Base-by-base conservation (phyloP, 1,139 yeast genomes). In the Suhomyces chickasaworum region DNA sequence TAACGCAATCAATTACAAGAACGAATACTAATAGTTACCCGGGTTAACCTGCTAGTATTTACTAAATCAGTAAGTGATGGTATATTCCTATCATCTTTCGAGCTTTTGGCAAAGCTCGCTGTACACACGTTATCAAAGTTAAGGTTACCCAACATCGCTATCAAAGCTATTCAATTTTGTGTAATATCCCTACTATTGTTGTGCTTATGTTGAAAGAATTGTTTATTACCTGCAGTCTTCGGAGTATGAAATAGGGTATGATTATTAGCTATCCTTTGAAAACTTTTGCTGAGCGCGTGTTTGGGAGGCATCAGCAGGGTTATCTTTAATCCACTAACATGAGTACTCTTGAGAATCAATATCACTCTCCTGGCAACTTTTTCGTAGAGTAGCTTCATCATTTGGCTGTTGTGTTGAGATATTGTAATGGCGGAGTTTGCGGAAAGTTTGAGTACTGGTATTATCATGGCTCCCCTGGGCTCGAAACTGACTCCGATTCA, bases 161-260 rank as follows among this genome's bases (percentile, higher is more conserved):
- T 13, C 25, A 21, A 13, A 35, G 18, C 17, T 13, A 13, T 35
- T 21, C 13, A 16, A 27, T 20, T 32, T 42, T 37, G 41, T 42
- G 45, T 31, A 34, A 36, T 33, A 37, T 37, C 40, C 37, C 45
- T 35, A 20, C 8, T 18, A 37, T 36, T 42, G 37, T 42, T 42
- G 27, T 30, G n/a, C 2, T 34, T 29, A 13, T 27, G 27, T 8
- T 21, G 31, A 31, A 33, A 17, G 27, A 31, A 39, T 39, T 40
- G 37, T 40, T 33, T 17, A 34, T 22, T 31, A 30, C 27, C 27
- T 37, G 41, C 41, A 37, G 40, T 22, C 41, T 41, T 42, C 45
- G 45, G 45, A 42, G 45, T 42, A 20, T 17, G n/a, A 30, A 13
- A 25, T 27, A 16, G 18, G 25, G 12, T 20, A 25, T 12, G 12